A percentile compares a stretch with the other conserved stretches of the same genome.
phyloP scores from a whole-genome alignment of 345 rosid genomes.

The Boechera stricta region DNA sequence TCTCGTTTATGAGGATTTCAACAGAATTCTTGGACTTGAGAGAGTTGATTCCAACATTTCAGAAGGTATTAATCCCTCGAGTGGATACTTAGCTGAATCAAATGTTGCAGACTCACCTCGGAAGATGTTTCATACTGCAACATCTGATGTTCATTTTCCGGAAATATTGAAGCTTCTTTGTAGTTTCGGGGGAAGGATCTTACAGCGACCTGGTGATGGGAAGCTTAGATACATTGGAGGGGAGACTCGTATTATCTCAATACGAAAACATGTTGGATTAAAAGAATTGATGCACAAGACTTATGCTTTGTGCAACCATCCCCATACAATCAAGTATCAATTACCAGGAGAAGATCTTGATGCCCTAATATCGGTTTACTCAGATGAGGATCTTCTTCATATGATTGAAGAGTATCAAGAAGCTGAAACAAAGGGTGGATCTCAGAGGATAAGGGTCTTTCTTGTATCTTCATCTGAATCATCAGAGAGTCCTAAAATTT shows the following conservation, averaged over 20 bases:
- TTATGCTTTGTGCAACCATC: slow-evolving; percentile 62
- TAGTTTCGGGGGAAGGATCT: slow-evolving; percentile 83
- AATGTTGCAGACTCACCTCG: slow-evolving; percentile 53
- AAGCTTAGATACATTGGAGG: slow-evolving; percentile 93
- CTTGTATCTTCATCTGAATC: slow-evolving; percentile 60
- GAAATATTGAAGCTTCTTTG: slow-evolving; percentile 78
- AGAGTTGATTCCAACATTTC: slow-evolving; percentile 55
- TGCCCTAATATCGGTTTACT: slow-evolving; percentile 80
- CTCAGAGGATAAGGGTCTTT: slow-evolving; percentile 78
- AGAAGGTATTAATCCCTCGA: slow-evolving; percentile 42
- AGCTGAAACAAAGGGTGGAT: slow-evolving; percentile 63
- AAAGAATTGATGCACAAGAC: slow-evolving; percentile 73
- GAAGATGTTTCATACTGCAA: slow-evolving; percentile 37
- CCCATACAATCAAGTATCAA: slow-evolving; percentile 85
- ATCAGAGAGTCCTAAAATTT: slow-evolving; percentile 59
- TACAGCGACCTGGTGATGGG: slow-evolving; percentile 82
- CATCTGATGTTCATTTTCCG: slow-evolving; percentile 40
- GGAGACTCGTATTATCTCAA: slow-evolving; percentile 80
- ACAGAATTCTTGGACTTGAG: slow-evolving; percentile 45
- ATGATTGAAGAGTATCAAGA: slow-evolving; percentile 86
- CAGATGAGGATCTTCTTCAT: slow-evolving; percentile 80
- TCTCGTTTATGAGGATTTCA: slow-evolving; percentile 53
- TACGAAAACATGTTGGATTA: slow-evolving; percentile 58
- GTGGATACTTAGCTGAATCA: slow-evolving; percentile 41
- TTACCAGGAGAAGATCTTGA: slow-evolving; percentile 97